Base-by-base conservation (phyloP, 1,139 yeast species). In the Diutina neorugosa region DNA sequence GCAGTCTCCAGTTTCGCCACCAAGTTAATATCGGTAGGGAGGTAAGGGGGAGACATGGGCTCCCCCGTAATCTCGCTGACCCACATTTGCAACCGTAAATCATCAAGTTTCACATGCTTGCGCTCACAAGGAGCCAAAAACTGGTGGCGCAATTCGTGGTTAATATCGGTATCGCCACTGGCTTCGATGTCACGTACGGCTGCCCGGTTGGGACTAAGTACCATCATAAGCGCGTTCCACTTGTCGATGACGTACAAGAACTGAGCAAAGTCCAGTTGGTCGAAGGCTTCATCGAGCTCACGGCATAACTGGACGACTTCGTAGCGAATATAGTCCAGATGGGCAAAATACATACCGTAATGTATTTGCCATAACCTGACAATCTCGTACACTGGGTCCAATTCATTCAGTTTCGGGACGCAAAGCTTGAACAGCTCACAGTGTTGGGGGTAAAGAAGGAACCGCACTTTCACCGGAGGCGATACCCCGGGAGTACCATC, bases 341-440 rank as follows among this genome's bases (percentile, higher is more conserved):
- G 80, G 59, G 63, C 69, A 56, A 74, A 74, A 58, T 70, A 74
- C 18, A 74, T 61, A 2, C 73, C 66, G 54, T 63, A 71, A 57
- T 74, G 78, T 25, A 74, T 69, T 65, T 72, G 74, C 55, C 74
- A 69, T 8, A 74, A 58, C 57, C 69, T 78, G 21, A 85, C 86
- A 52, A 89, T 76, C 62, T 90, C 96, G 51, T 74, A 76, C 57
- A 86, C 70, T 3, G 96, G 93, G 61, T 86, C 83, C 55, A 84
- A 71, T 57, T 81, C 86, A 53, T 78, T 78, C 52, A 73, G 69
- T 57, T 77, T 78, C 2, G 82, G 80, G 11, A 63, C 69, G 1
- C 75, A 78, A 51, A 74, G 62, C 14, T 73, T 55, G 55, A 67
- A 74, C 61, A 68, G 68, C 57, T 74, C 79, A 46, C 61, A 61